These are phyloP conservation scores for Talaromyces sp. DNA, from an alignment of 2,329 filamentous ascomycete species.

Conservation along the genomic window DNA sequence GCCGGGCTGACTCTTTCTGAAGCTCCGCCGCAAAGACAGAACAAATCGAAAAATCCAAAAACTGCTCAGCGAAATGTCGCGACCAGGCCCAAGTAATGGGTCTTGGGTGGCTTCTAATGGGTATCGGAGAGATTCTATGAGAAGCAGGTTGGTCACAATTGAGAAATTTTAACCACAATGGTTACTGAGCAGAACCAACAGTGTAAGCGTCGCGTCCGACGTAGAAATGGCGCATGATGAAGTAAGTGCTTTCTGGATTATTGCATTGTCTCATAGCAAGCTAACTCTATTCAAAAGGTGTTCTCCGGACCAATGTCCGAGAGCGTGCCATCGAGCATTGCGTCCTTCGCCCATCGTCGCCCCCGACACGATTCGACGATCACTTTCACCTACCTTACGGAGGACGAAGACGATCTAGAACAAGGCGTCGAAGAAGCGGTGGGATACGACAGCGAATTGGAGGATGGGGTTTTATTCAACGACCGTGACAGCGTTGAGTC, in stretches of 20 bases:
- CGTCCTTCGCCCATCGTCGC: slow-evolving; percentile 84
- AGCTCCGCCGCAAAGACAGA: background rate
- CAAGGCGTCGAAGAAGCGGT: slow-evolving; percentile 50
- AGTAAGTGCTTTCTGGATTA: slow-evolving; percentile 61
- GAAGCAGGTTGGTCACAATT: slow-evolving; percentile 35
- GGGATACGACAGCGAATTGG: slow-evolving; percentile 43
- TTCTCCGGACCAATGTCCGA: slow-evolving; percentile 92
- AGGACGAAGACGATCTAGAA: slow-evolving; percentile 60
- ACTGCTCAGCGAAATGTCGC: slow-evolving; percentile 28
- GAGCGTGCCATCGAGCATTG: slow-evolving; percentile 88
- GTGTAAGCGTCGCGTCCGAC: slow-evolving; percentile 78
- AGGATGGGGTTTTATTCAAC: slow-evolving; percentile 40
- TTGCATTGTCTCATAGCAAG: background rate
- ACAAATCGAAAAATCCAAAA: background rate
- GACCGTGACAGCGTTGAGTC: slow-evolving; percentile 35
- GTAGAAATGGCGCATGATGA: slow-evolving; percentile 99
- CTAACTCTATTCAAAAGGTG: slow-evolving; percentile 46
- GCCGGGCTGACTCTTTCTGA: background rate
- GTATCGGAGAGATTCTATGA: slow-evolving; percentile 36
- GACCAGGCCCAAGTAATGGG: slow-evolving; percentile 26
- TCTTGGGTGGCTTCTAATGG: slow-evolving; percentile 24
- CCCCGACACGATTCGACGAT: slow-evolving; percentile 75
- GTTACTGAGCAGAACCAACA: slow-evolving; percentile 23
- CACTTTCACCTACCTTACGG: slow-evolving; percentile 83
- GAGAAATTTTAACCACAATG: background rate